Evolutionary conservation across 345 rosid species (phyloP), one percentile per base, ranked within the genome.

Genomic region (Populus nigra): DNA sequence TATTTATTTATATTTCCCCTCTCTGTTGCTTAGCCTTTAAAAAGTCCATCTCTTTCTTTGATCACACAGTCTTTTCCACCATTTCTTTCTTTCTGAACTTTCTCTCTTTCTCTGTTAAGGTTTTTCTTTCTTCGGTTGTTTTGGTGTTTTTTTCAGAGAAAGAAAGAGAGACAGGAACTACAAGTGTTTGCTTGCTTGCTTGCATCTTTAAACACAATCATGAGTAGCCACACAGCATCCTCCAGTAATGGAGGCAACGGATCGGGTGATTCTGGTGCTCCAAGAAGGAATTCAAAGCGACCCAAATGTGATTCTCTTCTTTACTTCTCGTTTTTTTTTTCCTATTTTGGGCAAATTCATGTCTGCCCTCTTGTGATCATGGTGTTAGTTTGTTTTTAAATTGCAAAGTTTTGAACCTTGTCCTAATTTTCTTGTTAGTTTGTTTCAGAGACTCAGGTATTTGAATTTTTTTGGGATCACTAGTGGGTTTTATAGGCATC

Each of bases 281-380:
- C 86, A 71, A 80, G 95, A 80, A 83, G 90, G 80, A 89, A 88
- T 82, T 90, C 99, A 13, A 96, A 96, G 88, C 91, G 98, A 62
- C 99, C 98, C 80, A 93, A 96, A 87, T 96, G 99, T 96, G 85
- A 78, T 82, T 71, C 75, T 73, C 72, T 36, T 47, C 47, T 20
- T 43, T 8, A 23, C 7, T 70, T 69, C 29, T 23, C 49, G 45
- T 41, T 41, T 9, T 72, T 27, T 35, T 61, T 23, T 55, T 9
- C 10, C 65, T 23, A 59, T 59, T 23, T 59, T 59, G 27, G 65
- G 23, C 23, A 59, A 59, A 59, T 9, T 23, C 65, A 23, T 10
- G 65, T 23, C 16, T 12, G 65, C 29, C 29, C 29, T 9, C 65
- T 25, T 23, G 65, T 23, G 65, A 59, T 59, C 10, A 9, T 11